These are phyloP conservation scores for Fimicolochytrium jonesii DNA, from an alignment of 192 early-diverging fungal genomes.

Conservation along the genomic window DNA sequence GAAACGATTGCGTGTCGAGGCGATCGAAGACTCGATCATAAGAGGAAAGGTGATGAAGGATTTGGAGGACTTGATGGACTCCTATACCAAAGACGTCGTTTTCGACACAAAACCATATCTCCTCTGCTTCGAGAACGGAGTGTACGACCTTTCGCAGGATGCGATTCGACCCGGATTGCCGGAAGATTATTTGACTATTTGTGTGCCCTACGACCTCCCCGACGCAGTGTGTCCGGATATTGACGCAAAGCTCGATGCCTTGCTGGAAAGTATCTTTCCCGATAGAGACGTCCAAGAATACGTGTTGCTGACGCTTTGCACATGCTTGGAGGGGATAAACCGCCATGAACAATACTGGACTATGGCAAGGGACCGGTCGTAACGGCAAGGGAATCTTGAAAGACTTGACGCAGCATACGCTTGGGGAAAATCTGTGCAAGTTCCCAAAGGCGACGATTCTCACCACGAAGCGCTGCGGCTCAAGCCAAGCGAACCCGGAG, in stretches of 20 bases:
- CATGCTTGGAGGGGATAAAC: conserved; percentile 2
- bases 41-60: neutral
- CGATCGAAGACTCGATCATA: neutral
- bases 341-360: neutral
- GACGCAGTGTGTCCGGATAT: neutral
- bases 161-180: neutral
- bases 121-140: neutral
- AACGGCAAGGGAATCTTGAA: conserved; percentile 8
- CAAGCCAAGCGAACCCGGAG: neutral
- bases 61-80: neutral
- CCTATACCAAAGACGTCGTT: neutral
- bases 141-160: conserved; percentile 1
- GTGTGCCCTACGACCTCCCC: neutral
- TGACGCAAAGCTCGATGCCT: neutral
- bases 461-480: neutral
- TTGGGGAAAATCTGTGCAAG: neutral
- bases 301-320: neutral
- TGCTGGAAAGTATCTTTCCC: neutral
- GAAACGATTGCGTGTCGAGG: neutral
- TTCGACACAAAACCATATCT: neutral
- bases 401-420: neutral
- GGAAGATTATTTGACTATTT: neutral
- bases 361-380: neutral
- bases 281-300: neutral
- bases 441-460: neutral